These are phyloP conservation scores for Salvia hispanica DNA, from an alignment of 257 asterid species.

Conservation along the genomic window DNA sequence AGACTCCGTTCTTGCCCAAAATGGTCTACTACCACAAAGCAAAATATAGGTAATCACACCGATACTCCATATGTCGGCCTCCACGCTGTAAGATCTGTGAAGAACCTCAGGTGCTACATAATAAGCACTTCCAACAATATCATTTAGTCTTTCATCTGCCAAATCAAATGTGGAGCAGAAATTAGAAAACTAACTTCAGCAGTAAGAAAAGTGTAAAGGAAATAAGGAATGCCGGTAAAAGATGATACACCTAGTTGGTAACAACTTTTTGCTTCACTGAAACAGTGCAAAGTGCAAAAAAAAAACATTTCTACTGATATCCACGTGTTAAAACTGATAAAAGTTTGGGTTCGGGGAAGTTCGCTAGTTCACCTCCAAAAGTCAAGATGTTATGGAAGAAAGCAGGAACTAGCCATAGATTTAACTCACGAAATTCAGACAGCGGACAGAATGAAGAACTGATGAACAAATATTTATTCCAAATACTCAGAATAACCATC, in stretches of 20 bases:
- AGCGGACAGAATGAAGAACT: too few relatives aligned
- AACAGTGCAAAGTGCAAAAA: neutral
- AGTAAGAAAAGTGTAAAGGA: neutral
- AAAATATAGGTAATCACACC: constrained; percentile 91
- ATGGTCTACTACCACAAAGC: constrained; percentile 97
- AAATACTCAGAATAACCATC: too few relatives aligned
- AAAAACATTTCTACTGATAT: neutral
- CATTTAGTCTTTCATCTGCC: constrained; percentile 91
- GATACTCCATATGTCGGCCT: constrained; percentile 97
- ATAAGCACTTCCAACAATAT: constrained; percentile 98
- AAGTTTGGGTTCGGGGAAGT: neutral
- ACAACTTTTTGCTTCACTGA: neutral
- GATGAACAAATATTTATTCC: too few relatives aligned
- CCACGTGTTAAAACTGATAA: neutral
- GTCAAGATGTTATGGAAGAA: too few relatives aligned
- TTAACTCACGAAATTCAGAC: too few relatives aligned
- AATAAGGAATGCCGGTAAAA: too few relatives aligned
- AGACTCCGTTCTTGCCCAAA: constrained; percentile 97
- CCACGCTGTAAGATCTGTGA: constrained; percentile 91
- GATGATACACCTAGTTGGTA: neutral
- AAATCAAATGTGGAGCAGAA: neutral
- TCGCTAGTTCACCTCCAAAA: neutral
- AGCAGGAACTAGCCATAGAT: too few relatives aligned
- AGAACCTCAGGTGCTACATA: constrained; percentile 99
- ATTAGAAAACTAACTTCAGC: constrained; percentile 14